Percentiles rank a stretch among this genome's conserved stretches.
Evolutionary conservation across 345 rosid genomes (phyloP).

Genomic region (Citrus glauca): DNA sequence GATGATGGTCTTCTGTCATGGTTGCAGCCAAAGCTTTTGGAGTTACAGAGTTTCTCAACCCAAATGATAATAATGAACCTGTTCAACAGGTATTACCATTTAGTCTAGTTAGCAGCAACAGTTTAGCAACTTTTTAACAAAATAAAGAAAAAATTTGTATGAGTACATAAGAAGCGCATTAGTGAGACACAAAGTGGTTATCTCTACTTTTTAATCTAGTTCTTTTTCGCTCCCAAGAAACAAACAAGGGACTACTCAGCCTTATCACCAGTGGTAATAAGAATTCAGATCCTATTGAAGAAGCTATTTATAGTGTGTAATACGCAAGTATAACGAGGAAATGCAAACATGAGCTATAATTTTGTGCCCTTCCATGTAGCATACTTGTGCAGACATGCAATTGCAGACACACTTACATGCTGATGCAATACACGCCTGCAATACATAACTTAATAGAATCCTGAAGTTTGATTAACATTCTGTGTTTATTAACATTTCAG

Average conservation of each 20-base stretch:
- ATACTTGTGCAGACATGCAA: not conserved
- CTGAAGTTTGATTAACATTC: not conserved
- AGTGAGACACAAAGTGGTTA: not conserved
- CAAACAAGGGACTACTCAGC: not conserved
- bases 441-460: not conserved
- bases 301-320: not conserved
- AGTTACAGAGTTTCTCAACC: slow-evolving; percentile 67
- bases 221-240: not conserved
- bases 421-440: not conserved
- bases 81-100: slow-evolving; percentile 57
- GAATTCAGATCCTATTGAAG: not conserved
- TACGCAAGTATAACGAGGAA: not conserved
- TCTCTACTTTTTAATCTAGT: not conserved
- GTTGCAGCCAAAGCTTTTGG: slow-evolving; percentile 82
- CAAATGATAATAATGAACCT: slow-evolving; percentile 65
- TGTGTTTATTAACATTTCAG: slow-evolving; percentile 30
- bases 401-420: not conserved
- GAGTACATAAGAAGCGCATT: not conserved
- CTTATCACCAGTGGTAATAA: not conserved
- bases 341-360: not conserved
- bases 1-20: slow-evolving; percentile 4
- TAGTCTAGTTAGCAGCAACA: not conserved
- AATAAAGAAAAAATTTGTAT: too few species aligned
- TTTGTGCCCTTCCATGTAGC: not conserved
- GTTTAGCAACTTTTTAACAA: not conserved